A percentile compares a stretch with the other conserved stretches of the same genome.
Evolutionary conservation across 1,139 yeast species (phyloP).

Genomic region (Geotrichum australiense): DNA sequence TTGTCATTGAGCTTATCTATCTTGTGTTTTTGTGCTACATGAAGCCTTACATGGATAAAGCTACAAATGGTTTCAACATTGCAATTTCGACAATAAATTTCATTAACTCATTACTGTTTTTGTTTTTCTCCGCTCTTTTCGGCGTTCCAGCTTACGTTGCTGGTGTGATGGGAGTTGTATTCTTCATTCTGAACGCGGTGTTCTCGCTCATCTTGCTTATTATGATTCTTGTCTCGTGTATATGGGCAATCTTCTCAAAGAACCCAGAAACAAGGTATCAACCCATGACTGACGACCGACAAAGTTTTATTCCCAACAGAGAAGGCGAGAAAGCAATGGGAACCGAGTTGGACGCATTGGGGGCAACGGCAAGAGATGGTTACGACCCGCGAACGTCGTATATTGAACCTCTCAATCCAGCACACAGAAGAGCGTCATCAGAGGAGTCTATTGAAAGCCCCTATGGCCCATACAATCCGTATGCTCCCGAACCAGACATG

Average conservation of each 20-base stretch:
- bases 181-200: conserved; percentile 81
- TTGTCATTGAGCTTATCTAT: conserved; percentile 66
- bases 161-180: conserved; percentile 85
- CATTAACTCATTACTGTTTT: conserved; percentile 74
- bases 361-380: conserved; percentile 74
- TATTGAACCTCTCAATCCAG: background rate
- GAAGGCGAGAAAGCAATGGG: conserved; percentile 38
- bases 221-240: conserved; percentile 81
- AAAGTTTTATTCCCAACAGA: conserved; percentile 62
- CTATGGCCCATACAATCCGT: too few species aligned
- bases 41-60: conserved; percentile 90
- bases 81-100: conserved; percentile 72
- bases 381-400: conserved; percentile 10
- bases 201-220: conserved; percentile 76
- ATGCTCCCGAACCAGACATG: background rate
- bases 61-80: conserved; percentile 88
- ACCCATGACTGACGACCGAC: conserved; percentile 96
- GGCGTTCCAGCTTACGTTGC: conserved; percentile 79
- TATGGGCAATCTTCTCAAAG: conserved; percentile 73
- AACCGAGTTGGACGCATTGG: conserved; percentile 79
- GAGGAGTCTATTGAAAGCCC: background rate
- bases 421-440: conserved; percentile 1
- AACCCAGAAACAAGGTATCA: conserved; percentile 94
- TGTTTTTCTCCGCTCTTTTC: conserved; percentile 83
- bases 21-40: conserved; percentile 51